Evolutionary conservation across 1,284 basidiomycete species (phyloP).

Genomic region (Heterobasidion annosum): DNA sequence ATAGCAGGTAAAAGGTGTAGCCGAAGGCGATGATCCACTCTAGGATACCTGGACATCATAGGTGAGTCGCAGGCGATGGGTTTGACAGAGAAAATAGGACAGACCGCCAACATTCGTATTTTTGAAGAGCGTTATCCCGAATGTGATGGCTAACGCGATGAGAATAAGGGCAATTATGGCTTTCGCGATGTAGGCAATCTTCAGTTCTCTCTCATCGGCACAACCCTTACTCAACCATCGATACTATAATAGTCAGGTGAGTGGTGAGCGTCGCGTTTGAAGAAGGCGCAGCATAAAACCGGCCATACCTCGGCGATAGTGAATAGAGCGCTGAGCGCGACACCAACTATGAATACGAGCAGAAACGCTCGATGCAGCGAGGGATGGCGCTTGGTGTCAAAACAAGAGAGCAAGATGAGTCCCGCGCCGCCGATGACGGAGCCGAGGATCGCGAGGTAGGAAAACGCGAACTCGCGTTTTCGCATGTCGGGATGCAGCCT

Average conservation of each 20-base stretch:
- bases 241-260: conserved; percentile 30
- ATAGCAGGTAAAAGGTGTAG: conserved; percentile 62
- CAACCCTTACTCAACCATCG: conserved; percentile 57
- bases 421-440: conserved; percentile 50
- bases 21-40: conserved; percentile 70
- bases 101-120: conserved; percentile 42
- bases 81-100: conserved; percentile 6
- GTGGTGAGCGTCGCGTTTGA: neutral
- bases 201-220: conserved; percentile 32
- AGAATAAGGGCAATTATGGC: conserved; percentile 46
- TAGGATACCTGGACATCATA: conserved; percentile 34
- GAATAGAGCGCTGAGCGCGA: conserved; percentile 62
- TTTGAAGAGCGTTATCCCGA: conserved; percentile 41
- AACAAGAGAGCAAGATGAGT: conserved; percentile 27
- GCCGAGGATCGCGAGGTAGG: conserved; percentile 46
- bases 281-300: neutral
- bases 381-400: conserved; percentile 16
- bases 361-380: conserved; percentile 17
- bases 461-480: conserved; percentile 43
- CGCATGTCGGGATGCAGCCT: conserved; percentile 54
- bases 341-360: conserved; percentile 22
- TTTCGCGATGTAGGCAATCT: conserved; percentile 52
- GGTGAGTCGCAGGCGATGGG: neutral
- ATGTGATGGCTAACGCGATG: conserved; percentile 52
- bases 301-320: conserved; percentile 52